Evolutionary conservation across 257 asterid species (phyloP).

Genomic region (Mentha longifolia): DNA sequence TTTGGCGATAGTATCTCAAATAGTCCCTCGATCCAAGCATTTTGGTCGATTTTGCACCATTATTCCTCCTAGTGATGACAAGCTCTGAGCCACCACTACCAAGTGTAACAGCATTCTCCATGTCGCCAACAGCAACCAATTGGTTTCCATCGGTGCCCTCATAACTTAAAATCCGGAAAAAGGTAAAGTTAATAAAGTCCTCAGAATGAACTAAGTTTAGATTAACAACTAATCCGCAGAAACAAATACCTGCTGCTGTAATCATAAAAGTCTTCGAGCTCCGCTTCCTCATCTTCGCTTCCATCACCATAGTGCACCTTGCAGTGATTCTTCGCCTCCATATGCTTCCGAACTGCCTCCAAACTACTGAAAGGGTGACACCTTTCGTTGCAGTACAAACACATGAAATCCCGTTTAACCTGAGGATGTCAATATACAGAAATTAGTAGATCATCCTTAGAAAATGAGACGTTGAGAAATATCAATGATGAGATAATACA

Average conservation of each 20-base stretch:
- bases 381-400: conserved; percentile 84
- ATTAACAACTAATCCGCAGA: neutral
- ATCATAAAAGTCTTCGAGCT: conserved; percentile 91
- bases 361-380: conserved; percentile 75
- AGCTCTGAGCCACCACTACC: conserved; percentile 88
- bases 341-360: conserved; percentile 92
- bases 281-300: conserved; percentile 92
- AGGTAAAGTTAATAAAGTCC: neutral
- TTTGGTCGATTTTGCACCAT: conserved; percentile 49
- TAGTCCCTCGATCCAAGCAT: conserved; percentile 96
- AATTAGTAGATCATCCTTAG: neutral
- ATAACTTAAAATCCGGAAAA: conserved; percentile 48
- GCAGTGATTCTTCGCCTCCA: conserved; percentile 95
- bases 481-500: neutral
- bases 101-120: conserved; percentile 56
- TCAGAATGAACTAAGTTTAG: neutral
- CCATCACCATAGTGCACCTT: conserved; percentile 97
- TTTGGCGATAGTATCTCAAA: conserved; percentile 88
- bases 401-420: conserved; percentile 80
- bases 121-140: conserved; percentile 57
- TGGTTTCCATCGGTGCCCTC: conserved; percentile 71
- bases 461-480: neutral
- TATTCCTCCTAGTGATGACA: conserved; percentile 49
- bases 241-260: conserved; percentile 84
- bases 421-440: conserved; percentile 32